A percentile compares a stretch with the other conserved stretches of the same genome.
phyloP scores from a whole-genome alignment of 2,329 filamentous ascomycete species.

The Fusarium clavum region DNA sequence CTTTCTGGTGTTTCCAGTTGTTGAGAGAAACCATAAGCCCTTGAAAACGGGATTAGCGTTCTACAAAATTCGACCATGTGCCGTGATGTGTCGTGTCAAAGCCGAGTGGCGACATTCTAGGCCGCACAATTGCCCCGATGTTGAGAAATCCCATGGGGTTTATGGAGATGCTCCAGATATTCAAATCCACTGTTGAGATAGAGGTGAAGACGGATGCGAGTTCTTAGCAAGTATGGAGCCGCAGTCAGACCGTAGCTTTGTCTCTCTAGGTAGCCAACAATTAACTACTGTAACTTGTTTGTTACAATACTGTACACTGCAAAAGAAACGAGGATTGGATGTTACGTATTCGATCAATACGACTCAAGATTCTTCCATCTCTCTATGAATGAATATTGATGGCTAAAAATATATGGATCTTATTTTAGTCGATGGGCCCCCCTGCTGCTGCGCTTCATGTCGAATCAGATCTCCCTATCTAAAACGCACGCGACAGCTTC shows the following conservation, averaged over 20 bases:
- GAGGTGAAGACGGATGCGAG: background rate
- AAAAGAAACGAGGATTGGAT: conserved; percentile 1
- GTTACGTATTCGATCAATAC: conserved; percentile 22
- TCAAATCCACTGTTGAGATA: conserved; percentile 6
- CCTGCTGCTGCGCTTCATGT: conserved; percentile 16
- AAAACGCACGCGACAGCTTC: conserved; percentile 31
- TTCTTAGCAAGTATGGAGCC: conserved; percentile 5
- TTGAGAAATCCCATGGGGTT: conserved; percentile 26
- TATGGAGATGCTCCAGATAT: conserved; percentile 10
- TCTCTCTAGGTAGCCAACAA: background rate
- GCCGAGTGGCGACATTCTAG: conserved; percentile 26
- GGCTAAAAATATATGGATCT: background rate
- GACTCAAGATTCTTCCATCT: conserved; percentile 12
- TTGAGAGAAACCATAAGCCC: background rate
- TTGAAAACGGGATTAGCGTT: conserved; percentile 17
- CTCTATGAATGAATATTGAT: background rate
- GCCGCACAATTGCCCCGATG: conserved; percentile 1
- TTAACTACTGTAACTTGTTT: background rate
- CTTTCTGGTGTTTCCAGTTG: conserved; percentile 22
- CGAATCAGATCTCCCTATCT: conserved; percentile 30
- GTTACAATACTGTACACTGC: background rate
- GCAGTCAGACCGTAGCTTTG: background rate
- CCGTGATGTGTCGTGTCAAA: conserved; percentile 13
- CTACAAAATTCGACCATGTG: conserved; percentile 12
- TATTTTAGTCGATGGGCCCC: conserved; percentile 14